Evolutionary conservation across 2,329 filamentous ascomycete genomes (phyloP), one percentile per base, ranked within the genome.

Genomic region (Blumeriella jaapii): DNA sequence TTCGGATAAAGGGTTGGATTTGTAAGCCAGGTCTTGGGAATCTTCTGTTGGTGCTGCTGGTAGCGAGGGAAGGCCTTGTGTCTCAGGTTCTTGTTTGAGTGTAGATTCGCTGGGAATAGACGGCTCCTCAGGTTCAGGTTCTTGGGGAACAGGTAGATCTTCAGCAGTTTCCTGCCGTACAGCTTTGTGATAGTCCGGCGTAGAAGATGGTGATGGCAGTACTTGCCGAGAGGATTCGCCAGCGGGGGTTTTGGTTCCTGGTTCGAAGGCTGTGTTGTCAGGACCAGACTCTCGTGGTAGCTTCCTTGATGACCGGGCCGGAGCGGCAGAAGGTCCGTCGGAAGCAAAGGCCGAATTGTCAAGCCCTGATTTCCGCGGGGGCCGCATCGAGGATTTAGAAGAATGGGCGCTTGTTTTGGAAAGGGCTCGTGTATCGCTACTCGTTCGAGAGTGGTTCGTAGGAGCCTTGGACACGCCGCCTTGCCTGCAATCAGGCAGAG

Each of bases 1-100:
- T 42, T 57, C 55, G 28, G 52, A 48, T 7, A 58, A 47, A 11
- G 55, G 50, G 28, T 47, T 41, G 13, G 44, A 36, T 33, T 34
- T 42, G 14, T 31, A 29, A 6, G 40, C 35, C 6, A 29, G 24
- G 2, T 49, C 38, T 23, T 43, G 33, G 5, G 33, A 35, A 10
- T 17, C 15, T 3, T 41, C 37, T 18, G 41, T 43, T 12, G 43
- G 45, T 24, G 31, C 30, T 9, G 40, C 37, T 5, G 32, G 25
- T 12, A 32, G 26, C 9, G 29, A 26, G 11, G 29, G 27, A 12
- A 31, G 20, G 5, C 19, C 33, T 14, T 37, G 20, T 13, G 42
- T 26, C 10, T 36, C 19, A 15, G 29, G 7, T 25, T 44, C 40
- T 6, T 34, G 29, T 29, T 48, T 46, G 15, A 42, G 29, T 7